Evolutionary conservation across 805 yeast genomes (phyloP).

Genomic region (Kockiozyma suomiensis): DNA sequence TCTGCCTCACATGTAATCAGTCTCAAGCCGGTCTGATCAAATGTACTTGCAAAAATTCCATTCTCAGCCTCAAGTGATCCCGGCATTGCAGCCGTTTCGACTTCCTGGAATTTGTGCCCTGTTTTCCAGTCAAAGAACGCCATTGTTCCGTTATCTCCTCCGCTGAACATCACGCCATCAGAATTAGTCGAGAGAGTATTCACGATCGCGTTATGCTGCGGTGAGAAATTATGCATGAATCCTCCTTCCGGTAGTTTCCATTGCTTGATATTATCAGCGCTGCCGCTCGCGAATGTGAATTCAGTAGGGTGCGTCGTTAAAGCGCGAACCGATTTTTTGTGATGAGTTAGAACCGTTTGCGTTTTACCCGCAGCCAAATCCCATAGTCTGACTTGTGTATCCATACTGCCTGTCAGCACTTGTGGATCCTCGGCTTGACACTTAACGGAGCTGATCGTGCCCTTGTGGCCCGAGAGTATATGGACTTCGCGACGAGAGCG

Average conservation of each 20-base stretch:
- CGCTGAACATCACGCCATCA: conserved; percentile 70
- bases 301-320: conserved; percentile 69
- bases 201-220: conserved; percentile 55
- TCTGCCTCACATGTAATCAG: conserved; percentile 89
- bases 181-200: conserved; percentile 70
- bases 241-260: conserved; percentile 83
- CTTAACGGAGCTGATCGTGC: conserved; percentile 68
- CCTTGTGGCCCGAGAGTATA: conserved; percentile 79
- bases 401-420: conserved; percentile 78
- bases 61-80: conserved; percentile 70
- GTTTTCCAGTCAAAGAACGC: conserved; percentile 76
- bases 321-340: conserved; percentile 77
- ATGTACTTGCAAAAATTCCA: conserved; percentile 69
- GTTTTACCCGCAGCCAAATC: conserved; percentile 81
- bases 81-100: conserved; percentile 58
- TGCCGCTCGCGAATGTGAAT: conserved; percentile 75
- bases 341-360: conserved; percentile 75
- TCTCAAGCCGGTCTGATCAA: conserved; percentile 79
- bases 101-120: conserved; percentile 64
- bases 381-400: conserved; percentile 86
- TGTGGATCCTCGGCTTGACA: conserved; percentile 82
- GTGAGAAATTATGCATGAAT: conserved; percentile 60
- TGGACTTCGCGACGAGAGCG: conserved; percentile 74
- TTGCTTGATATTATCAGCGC: conserved; percentile 77
- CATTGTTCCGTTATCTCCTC: conserved; percentile 80